Evolutionary conservation across 768 basidiomycete species (phyloP), one percentile per base, ranked within the genome.

Genomic region (Dacryopinax spathularia): DNA sequence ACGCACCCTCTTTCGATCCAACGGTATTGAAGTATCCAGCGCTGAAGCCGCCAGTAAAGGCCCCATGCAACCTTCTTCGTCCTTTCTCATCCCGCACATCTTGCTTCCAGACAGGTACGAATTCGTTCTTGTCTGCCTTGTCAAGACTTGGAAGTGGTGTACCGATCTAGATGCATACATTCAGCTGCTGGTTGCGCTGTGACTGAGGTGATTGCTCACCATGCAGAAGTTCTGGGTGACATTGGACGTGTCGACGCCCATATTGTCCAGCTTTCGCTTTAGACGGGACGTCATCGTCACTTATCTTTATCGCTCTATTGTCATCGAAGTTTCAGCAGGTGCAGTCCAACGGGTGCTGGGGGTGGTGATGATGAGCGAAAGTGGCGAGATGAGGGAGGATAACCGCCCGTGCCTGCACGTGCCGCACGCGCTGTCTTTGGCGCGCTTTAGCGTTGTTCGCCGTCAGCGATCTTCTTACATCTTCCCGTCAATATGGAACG

Each of bases 71-170:
- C 63, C 96, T 78, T 67, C 91, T 77, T 44, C 95, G 82, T 33
- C 93, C 92, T 71, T 96, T 84, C 75, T 98, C 94, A 76, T 98
- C 94, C 68, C 88, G 81, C 12, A 92, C 92, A 68, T 97, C 94
- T 79, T 98, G 96, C 72, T 97, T 91, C 95, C 96, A 98, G 62
- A 96, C 74, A 0, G 96, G 95, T 29, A 97, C 92, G 72, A 94
- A 98, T 73, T 98, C 96, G 66, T 88, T 87, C 5, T 82, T 85
- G 72, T 98, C 96, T 31, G 86, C 84, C 73, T 94, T 95, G 70
- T 94, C 90, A n/a, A 99, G 81, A 1, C 94, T 86, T 1, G 95
- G 95, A 1, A 97, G 76, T 1, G 95, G 91, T 18, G 95, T 98
- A 1, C 95, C 95, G 73, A 95, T 91, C 88, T 95, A 69, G 33